Evolutionary conservation across 768 basidiomycete species (phyloP), one percentile per base, ranked within the genome.

Genomic region (Trametes coccinea): DNA sequence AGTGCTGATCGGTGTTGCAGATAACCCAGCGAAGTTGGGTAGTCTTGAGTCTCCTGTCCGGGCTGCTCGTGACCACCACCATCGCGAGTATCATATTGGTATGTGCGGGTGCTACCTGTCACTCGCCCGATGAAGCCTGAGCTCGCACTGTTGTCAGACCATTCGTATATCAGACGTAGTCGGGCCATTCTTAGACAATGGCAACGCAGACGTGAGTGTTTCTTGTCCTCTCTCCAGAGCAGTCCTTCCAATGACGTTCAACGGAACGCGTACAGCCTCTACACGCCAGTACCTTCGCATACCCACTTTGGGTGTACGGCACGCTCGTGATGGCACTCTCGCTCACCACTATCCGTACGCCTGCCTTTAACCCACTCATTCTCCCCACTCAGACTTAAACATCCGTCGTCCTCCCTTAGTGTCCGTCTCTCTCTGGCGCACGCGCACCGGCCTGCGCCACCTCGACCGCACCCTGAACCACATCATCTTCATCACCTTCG

Each of bases 31-130:
- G 69, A 59, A 78, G 68, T 16, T 66, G 46, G 1, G 79, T 76
- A 76, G 72, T 80, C 10, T 67, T 77, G 16, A 66, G 66, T 34
- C 72, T 75, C 5, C 69, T 83, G 46, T 62, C 68, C 0, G 52
- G 69, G 1, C 66, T 83, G 22, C 73, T 76, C 17, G 33, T 75
- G 5, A 64, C 75, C 2, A 70, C 74, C 0, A 68, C 77, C 27
- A 69, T 74, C 16, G 78, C 80, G 31, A 80, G 80, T 57, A 50
- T 80, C 5, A 76, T 74, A 59, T 69, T 82, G 55, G 81, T 75
- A 49, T 9, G 71, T 43, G n/a, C 17, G 14, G 29, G 29, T 11
- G 29, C 30, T 29, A n/a, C 46, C 39, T 39, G 8, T 39, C 39
- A 7, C 39, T 13, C 39, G 8, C 8, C 39, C 39, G 13, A 8